Base-by-base conservation (phyloP, 768 basidiomycete genomes). In the Tulasnella sp. region DNA sequence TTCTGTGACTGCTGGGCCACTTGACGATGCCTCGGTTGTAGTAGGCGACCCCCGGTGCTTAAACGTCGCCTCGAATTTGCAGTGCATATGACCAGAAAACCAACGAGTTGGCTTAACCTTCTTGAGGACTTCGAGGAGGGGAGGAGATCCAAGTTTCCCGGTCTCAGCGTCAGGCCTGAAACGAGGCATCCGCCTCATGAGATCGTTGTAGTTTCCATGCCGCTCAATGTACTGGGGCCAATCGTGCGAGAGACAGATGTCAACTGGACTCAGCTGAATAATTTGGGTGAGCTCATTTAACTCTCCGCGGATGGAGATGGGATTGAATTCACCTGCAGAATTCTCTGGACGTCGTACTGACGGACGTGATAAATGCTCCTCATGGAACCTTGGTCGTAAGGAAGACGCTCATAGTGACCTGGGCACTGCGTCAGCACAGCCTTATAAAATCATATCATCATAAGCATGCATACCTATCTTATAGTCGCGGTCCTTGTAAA, bases 181-280 rank as follows among this genome's bases (percentile, higher is more conserved):
- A 84, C 91, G 93, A 0, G 90, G 90, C 83, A 96, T 99, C 57
- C 89, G 88, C 2, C 90, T 86, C 18, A 99, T 84, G 0, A 99
- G 86, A 13, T 82, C 86, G 9, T 82, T 81, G 9, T 91, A 83
- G 81, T 98, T 88, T 23, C 96, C 96, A 80, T 95, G 87, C 13
- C 90, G 89, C 79, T 93, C 95, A 75, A 99, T 96, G 1, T 87
- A 87, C 57, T 89, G 88, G 0, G 97, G 98, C 97, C 97, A 99
- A 84, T 98, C 98, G 83, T 99, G 97, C 2, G 96, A 98, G 46
- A 99, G 87, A 86, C 98, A 94, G 39, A 99, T 88, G 37, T 90
- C 84, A 7, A 91, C 88, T 13, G 87, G 86, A 5, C 90, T 87
- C 46, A 92, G 86, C 92, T 88, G 78, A 37, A 42, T 78, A 37